Conservation (phyloP, 345 rosid species). For the Camelina neglecta region DNA sequence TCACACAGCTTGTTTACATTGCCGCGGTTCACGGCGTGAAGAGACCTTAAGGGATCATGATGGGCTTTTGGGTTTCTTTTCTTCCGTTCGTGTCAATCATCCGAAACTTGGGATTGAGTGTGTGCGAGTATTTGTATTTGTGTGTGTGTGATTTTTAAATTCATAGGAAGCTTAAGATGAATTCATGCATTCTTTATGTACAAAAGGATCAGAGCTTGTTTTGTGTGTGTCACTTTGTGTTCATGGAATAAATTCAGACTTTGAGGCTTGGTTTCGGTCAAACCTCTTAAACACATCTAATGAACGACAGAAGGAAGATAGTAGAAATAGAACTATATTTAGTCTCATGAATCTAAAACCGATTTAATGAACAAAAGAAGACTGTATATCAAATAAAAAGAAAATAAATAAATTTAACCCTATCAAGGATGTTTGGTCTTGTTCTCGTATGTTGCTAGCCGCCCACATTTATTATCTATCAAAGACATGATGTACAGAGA, state of each 20-base stretch:
- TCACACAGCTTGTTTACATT: constrained; percentile 81
- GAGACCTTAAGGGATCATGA: constrained; percentile 29
- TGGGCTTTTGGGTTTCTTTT: constrained; percentile 6
- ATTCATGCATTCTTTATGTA: constrained; percentile 45
- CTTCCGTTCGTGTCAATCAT: constrained; percentile 19
- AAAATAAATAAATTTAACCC: constrained; percentile 4
- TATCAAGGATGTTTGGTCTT: constrained; percentile 11
- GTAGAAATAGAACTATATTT: background rate
- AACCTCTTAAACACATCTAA: constrained; percentile 8
- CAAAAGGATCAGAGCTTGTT: constrained; percentile 31
- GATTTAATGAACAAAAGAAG: constrained; percentile 31
- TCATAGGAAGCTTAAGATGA: constrained; percentile 30
- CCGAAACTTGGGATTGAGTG: constrained; percentile 33
- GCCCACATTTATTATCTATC: constrained; percentile 38
- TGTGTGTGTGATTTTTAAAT: constrained; percentile 21
- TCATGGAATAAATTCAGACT: constrained; percentile 40
- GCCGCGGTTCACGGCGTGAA: constrained; percentile 67
- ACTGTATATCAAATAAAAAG: constrained; percentile 10
- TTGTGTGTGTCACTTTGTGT: constrained; percentile 34
- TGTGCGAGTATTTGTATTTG: constrained; percentile 22
- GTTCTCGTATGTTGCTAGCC: constrained; percentile 29
- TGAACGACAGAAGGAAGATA: constrained; percentile 9
- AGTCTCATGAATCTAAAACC: constrained; percentile 27
- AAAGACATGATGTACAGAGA: constrained; percentile 39
- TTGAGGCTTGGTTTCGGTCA: constrained; percentile 26